Evolutionary conservation across 352 stramenopile species (phyloP).

Genomic region (Saprolegnia diclina): DNA sequence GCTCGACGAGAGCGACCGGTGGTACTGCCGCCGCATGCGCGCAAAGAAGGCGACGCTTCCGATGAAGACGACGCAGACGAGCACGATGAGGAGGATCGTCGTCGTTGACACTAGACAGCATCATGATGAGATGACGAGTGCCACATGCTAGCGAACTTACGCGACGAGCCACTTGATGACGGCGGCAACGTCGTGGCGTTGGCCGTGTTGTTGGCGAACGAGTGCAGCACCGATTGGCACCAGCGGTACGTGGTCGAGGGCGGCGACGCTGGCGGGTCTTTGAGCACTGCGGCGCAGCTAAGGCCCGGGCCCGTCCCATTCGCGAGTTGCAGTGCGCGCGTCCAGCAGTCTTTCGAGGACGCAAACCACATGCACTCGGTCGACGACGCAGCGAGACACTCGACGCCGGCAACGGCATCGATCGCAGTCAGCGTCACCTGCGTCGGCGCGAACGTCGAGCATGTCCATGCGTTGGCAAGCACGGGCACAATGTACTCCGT

Average conservation of each 20-base stretch:
- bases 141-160: not conserved
- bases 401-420: not conserved
- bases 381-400: not conserved
- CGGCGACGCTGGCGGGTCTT: not conserved
- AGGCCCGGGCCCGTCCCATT: not conserved
- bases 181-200: not conserved
- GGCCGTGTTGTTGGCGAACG: conserved; percentile 3
- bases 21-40: not conserved
- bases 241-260: not conserved
- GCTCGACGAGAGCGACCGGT: not conserved
- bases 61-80: conserved; percentile 2
- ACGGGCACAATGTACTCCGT: not conserved
- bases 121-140: not conserved
- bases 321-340: not conserved
- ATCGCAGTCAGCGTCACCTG: not conserved
- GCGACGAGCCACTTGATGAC: not conserved
- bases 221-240: not conserved
- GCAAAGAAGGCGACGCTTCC: not conserved
- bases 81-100: conserved; percentile 2
- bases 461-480: not conserved
- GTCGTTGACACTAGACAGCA: conserved; percentile 8
- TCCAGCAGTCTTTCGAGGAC: not conserved
- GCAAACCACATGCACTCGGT: not conserved
- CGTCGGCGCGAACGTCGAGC: not conserved
- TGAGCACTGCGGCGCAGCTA: not conserved